Conservation (phyloP, 2,329 filamentous ascomycete species). For the Aspergillus phoenicis region DNA sequence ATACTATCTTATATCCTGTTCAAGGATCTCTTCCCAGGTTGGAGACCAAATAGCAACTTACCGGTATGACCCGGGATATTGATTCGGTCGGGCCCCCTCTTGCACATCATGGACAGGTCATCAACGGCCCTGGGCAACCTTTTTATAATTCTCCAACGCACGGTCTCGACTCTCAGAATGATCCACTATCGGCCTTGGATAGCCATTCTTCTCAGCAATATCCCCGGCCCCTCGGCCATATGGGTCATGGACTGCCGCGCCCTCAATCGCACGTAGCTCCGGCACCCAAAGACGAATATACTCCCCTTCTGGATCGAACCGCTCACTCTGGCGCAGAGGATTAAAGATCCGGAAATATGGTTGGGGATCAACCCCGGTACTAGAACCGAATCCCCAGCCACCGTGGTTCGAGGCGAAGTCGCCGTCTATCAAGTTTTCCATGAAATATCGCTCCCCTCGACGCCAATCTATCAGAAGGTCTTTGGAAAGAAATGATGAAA, state of each 20-base stretch:
- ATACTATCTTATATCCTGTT: no score
- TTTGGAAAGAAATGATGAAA: conserved; percentile 77
- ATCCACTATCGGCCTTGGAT: conserved; percentile 73
- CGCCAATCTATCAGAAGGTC: conserved; percentile 83
- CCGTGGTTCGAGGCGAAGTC: conserved; percentile 80
- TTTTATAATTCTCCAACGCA: conserved; percentile 71
- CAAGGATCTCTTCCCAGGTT: no score
- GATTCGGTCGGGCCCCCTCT: neutral
- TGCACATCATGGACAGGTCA: neutral
- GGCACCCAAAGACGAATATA: conserved; percentile 84
- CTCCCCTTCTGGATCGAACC: conserved; percentile 75
- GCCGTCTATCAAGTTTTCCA: conserved; percentile 77
- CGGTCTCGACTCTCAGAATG: conserved; percentile 70
- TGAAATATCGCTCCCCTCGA: conserved; percentile 78
- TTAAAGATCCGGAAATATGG: conserved; percentile 93
- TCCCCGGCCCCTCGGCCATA: conserved; percentile 66
- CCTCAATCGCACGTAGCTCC: conserved; percentile 66
- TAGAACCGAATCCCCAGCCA: conserved; percentile 67
- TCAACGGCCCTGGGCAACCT: conserved; percentile 38
- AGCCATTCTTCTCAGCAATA: conserved; percentile 66
- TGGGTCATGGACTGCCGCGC: conserved; percentile 77
- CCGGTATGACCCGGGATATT: no score
- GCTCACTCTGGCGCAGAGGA: conserved; percentile 79
- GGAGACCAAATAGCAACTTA: no score
- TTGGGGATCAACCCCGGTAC: conserved; percentile 78